Evolutionary conservation across 139 green algal species (phyloP).

Genomic region (Penium margaritaceum): DNA sequence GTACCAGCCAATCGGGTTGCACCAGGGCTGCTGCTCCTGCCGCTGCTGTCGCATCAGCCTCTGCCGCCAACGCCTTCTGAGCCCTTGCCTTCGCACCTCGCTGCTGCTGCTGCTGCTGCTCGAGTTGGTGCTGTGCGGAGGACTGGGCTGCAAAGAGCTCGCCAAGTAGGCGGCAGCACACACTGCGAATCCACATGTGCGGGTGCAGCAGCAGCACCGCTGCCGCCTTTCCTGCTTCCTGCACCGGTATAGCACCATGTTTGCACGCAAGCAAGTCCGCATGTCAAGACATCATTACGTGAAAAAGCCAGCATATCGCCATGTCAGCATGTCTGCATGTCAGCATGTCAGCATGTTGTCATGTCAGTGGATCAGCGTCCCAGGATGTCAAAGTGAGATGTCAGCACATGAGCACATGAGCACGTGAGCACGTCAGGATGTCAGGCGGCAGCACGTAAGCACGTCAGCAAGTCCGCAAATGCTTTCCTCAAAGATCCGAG

Average conservation of each 20-base stretch:
- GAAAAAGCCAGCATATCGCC: background rate
- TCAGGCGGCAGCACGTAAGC: too few relatives aligned
- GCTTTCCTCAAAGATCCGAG: too few relatives aligned
- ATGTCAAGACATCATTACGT: too few relatives aligned
- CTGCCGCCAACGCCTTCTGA: too few relatives aligned
- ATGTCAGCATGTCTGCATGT: background rate
- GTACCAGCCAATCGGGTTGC: background rate
- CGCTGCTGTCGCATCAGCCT: too few relatives aligned
- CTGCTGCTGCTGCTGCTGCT: too few relatives aligned
- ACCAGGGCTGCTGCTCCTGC: background rate
- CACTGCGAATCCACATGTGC: conserved; percentile 81
- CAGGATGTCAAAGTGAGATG: too few relatives aligned
- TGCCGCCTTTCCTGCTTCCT: background rate
- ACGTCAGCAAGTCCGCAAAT: too few relatives aligned
- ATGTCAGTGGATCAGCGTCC: background rate
- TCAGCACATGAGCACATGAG: too few relatives aligned
- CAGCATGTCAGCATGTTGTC: background rate
- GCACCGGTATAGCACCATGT: background rate
- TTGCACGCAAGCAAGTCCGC: too few relatives aligned
- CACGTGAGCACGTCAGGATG: too few relatives aligned
- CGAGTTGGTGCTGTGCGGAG: background rate
- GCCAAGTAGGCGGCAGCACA: conserved; percentile 63
- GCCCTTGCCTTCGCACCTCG: too few relatives aligned
- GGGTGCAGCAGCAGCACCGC: conserved; percentile 48
- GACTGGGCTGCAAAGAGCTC: conserved; percentile 42